A percentile compares a stretch with the other conserved stretches of the same genome.
Evolutionary conservation across 1,284 basidiomycete genomes (phyloP).

Genomic region (Salmacisia buchloeana): DNA sequence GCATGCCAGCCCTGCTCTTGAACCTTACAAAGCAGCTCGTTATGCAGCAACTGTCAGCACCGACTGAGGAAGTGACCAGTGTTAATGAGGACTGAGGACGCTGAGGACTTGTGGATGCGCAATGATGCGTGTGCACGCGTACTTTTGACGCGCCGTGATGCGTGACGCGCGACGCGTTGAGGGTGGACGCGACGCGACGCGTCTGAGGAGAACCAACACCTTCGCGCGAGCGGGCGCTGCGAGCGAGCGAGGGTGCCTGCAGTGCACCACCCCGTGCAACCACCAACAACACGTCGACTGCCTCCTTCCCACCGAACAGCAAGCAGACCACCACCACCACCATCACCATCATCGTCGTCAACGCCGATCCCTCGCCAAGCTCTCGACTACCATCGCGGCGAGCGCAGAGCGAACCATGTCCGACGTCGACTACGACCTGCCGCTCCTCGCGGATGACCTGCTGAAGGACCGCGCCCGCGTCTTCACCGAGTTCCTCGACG

Average conservation of each 20-base stretch:
- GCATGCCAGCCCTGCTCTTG: no score
- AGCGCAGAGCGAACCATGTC: not conserved
- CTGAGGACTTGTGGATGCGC: no score
- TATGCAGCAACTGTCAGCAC: no score
- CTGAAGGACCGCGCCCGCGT: conserved; percentile 55
- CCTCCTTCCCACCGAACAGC: no score
- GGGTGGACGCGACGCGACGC: not conserved
- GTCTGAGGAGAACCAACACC: not conserved
- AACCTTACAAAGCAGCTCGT: no score
- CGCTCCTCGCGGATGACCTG: conserved; percentile 43
- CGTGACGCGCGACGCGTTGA: no score
- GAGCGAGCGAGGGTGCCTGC: not conserved
- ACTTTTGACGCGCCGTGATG: no score
- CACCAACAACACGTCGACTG: not conserved
- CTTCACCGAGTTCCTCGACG: conserved; percentile 81
- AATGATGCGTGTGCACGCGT: no score
- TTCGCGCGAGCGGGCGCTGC: not conserved
- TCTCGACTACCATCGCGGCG: not conserved
- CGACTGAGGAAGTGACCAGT: no score
- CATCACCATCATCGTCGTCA: not conserved
- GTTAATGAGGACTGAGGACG: no score
- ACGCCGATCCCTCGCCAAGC: not conserved
- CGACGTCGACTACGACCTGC: conserved; percentile 26
- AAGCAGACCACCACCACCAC: conserved; percentile 4
- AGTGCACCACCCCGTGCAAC: not conserved